phyloP scores from a whole-genome alignment of 2,329 filamentous ascomycete genomes.

The Colletotrichum plurivorum region DNA sequence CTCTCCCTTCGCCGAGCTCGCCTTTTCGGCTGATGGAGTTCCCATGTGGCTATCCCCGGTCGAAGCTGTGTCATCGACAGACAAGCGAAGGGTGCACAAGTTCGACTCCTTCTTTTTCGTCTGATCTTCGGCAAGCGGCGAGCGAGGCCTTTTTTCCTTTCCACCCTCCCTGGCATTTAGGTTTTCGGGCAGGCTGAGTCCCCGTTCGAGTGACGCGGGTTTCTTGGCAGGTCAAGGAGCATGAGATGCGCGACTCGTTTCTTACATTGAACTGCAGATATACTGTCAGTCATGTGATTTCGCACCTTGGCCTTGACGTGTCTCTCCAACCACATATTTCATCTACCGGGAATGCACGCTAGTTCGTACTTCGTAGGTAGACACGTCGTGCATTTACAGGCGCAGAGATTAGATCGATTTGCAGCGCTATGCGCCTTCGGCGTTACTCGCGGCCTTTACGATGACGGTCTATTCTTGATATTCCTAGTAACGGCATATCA shows the following conservation, averaged over 20 bases:
- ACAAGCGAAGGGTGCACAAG: background rate
- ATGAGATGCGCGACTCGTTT: background rate
- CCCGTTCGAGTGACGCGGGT: background rate
- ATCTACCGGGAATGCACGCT: too few species aligned
- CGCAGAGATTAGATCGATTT: slow-evolving; percentile 3
- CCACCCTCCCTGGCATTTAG: background rate
- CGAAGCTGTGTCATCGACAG: background rate
- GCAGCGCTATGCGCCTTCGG: background rate
- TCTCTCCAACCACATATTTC: too few species aligned
- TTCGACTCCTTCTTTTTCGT: slow-evolving; percentile 8
- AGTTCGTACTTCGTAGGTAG: background rate
- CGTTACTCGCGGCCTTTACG: background rate
- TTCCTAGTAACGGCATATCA: too few species aligned
- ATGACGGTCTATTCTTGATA: background rate
- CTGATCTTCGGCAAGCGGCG: slow-evolving; percentile 36
- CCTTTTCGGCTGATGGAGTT: background rate
- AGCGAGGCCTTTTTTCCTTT: background rate
- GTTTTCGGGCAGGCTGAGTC: slow-evolving; percentile 3
- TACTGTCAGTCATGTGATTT: too few species aligned
- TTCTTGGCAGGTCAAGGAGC: background rate
- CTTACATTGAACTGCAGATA: too few species aligned
- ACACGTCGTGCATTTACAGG: background rate
- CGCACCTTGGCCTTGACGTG: too few species aligned
- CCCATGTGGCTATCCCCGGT: background rate
- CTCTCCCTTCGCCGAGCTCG: background rate